Evolutionary conservation across 345 rosid species (phyloP), one percentile per base, ranked within the genome.

Genomic region (Citrus unshiu): DNA sequence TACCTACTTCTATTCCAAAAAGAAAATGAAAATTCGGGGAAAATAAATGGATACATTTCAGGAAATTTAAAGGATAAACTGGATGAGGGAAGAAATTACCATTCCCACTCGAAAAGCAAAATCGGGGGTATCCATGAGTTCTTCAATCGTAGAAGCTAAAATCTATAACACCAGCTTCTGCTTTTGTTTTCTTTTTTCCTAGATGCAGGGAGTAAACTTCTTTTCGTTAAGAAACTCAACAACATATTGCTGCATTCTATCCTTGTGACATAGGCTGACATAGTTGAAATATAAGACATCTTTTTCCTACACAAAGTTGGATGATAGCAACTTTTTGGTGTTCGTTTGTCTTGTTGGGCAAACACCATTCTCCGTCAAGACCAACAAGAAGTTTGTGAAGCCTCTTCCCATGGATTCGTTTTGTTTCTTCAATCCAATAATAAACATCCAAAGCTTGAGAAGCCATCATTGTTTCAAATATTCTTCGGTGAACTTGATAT

Each of bases 131-230:
- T 59, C 79, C 19, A 6, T 40, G 64, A 57, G 29, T 70, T 65
- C 71, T 60, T 82, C 77, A 25, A 78, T 71, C 72, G 68, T 27
- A 7, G 54, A 56, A 67, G 68, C 64, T 29, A 78, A 74, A 75
- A 57, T 35, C 7, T 5, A 35, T 1, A 35, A 35, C 7, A 5
- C 37, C 37, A 35, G 37, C 37, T 35, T 35, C 37, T 35, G 37
- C 37, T 64, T 66, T 64, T 43, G 3, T 43, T 43, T 43, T 43
- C 51, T 12, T 43, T 3, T 49, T 51, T 4, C 21, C 12, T 30
- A n/a, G 64, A 24, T 22, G 63, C 70, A 46, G 75, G 24, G 59
- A 68, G 54, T 77, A 46, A 74, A 61, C 29, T 30, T 72, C 16
- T 10, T 43, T 12, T 43, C 12, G 4, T 3, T 43, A 43, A 43